phyloP scores from a whole-genome alignment of 2,329 filamentous ascomycete genomes.

The Phyllosticta ampelicida region DNA sequence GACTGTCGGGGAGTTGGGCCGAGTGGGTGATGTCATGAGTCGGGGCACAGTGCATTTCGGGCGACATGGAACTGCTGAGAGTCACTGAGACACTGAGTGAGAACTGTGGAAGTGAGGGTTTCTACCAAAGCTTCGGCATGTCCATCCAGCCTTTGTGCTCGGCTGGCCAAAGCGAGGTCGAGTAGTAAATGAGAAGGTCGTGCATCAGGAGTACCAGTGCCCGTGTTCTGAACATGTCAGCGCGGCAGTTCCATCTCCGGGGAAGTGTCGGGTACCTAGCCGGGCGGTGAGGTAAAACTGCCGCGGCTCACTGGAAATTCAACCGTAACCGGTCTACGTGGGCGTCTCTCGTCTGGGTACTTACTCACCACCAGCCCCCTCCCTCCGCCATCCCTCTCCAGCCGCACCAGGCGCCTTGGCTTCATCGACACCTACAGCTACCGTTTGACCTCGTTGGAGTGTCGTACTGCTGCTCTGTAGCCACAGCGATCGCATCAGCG shows the following conservation, averaged over 20 bases:
- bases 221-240: too few species aligned
- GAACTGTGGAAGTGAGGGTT: neutral
- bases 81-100: neutral
- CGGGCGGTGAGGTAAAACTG: too few species aligned
- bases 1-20: neutral
- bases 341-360: neutral
- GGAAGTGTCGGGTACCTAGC: too few species aligned
- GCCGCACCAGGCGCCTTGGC: constrained; percentile 5
- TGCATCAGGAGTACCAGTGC: too few species aligned
- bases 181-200: too few species aligned
- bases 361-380: neutral
- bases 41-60: neutral
- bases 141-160: too few species aligned
- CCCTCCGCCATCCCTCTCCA: neutral
- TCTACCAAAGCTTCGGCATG: too few species aligned
- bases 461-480: neutral
- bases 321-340: neutral
- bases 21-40: neutral
- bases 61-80: neutral
- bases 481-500: constrained; percentile 2
- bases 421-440: constrained; percentile 1
- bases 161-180: too few species aligned
- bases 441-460: constrained; percentile 1
- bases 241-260: neutral
- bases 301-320: too few species aligned